These are phyloP conservation scores for Colletotrichum karsti DNA, from an alignment of 2,329 filamentous ascomycete species.

Conservation along the genomic window DNA sequence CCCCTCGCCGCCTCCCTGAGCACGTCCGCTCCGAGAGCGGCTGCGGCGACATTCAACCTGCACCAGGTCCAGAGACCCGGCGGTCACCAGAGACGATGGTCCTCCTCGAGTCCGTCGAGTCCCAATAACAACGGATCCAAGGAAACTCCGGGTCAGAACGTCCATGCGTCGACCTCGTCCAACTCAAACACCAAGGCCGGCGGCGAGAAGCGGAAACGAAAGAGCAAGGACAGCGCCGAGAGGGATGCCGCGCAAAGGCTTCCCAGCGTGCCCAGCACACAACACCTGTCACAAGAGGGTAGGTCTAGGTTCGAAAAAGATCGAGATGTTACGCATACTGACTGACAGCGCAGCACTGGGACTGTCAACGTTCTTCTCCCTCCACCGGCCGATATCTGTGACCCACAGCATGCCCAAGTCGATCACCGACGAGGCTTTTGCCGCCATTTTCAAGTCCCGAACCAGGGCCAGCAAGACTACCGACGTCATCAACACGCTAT, in stretches of 20 bases:
- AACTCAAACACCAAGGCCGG: conserved; percentile 50
- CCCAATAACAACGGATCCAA: conserved; percentile 66
- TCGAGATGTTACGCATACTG: neutral
- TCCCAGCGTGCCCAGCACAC: conserved; percentile 79
- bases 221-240: conserved; percentile 59
- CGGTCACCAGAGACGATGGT: conserved; percentile 63
- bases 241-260: conserved; percentile 62
- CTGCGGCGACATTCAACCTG: conserved; percentile 42
- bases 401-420: conserved; percentile 80
- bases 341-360: conserved; percentile 72
- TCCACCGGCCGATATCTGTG: conserved; percentile 92
- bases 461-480: conserved; percentile 59
- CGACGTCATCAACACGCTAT: conserved; percentile 74
- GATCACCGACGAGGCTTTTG: conserved; percentile 79
- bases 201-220: conserved; percentile 66
- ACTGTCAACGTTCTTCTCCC: conserved; percentile 92
- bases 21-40: conserved; percentile 49
- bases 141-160: conserved; percentile 55
- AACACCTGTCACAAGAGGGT: conserved; percentile 76
- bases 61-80: conserved; percentile 25
- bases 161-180: conserved; percentile 56
- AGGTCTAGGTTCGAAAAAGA: conserved; percentile 33
- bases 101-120: conserved; percentile 70
- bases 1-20: conserved; percentile 52
- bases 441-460: conserved; percentile 78